Base-by-base conservation (phyloP, 2,329 filamentous ascomycete genomes). In the Neopestalotiopsis rosae region DNA sequence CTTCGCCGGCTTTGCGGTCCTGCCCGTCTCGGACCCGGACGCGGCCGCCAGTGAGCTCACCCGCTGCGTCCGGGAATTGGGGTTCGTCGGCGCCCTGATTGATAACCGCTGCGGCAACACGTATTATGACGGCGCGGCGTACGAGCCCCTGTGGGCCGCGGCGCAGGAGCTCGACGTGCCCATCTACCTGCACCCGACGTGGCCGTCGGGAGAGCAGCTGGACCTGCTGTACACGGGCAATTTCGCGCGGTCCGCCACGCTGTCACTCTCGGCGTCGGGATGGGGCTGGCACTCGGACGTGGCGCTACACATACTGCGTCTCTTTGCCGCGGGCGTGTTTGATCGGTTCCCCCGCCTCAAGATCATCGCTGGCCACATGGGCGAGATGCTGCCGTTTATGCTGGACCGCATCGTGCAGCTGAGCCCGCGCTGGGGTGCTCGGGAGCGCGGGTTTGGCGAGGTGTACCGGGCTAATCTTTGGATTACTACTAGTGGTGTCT, bases 381-480 rank as follows among this genome's bases (percentile, higher is more conserved):
- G 81, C 24, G 81, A 83, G 75, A 79, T 85, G 81, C 71, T 90
- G 0, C 88, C 88, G 0, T 89, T 86, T 66, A 83, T 86, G 77
- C 76, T 90, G 14, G 83, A 87, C 57, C 81, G 87, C 2, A 81
- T 84, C 61, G 67, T 75, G 65, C 73, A 64, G 69, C 65, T 79
- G 40, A 74, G 74, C 28, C 68, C 65, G 12, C 70, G 75, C 24
- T 79, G 76, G 75, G 78, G 79, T 13, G 75, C 57, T 28, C 52
- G 76, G 68, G 68, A 76, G 68, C 71, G 81, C 2, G 74, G 77
- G 0, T 84, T 89, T 61, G 73, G 77, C 14, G 79, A 86, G 13
- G 85, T 89, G 2, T 90, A 85, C 81, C 81, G 85, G 61, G 77
- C 83, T 69, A 90, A 90, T 68, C 77, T 90, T 12, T 89, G 86